phyloP scores from a whole-genome alignment of 1,284 basidiomycete genomes.

The Puccinia polysora region DNA sequence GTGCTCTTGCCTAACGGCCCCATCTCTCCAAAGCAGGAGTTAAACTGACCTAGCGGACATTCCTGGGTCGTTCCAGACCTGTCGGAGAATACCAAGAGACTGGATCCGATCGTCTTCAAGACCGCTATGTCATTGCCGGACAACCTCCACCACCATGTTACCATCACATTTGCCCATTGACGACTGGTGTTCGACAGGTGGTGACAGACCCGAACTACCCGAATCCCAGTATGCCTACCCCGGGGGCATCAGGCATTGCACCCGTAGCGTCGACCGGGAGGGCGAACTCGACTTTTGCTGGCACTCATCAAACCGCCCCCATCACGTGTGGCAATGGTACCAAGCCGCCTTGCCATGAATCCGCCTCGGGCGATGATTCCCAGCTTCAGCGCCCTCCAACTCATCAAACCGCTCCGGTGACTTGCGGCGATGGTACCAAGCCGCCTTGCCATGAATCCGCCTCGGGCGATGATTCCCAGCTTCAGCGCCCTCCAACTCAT shows the following conservation, averaged over 20 bases:
- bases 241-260: neutral
- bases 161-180: constrained; percentile 27
- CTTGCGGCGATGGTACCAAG: too few species aligned
- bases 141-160: constrained; percentile 37
- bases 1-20: neutral
- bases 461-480: too few species aligned
- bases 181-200: neutral
- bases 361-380: too few species aligned
- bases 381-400: too few species aligned
- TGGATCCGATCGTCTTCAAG: neutral
- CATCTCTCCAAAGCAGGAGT: neutral
- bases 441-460: too few species aligned
- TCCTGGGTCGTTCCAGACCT: neutral
- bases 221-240: neutral
- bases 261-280: neutral
- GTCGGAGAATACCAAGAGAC: neutral
- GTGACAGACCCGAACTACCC: neutral
- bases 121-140: constrained; percentile 8
- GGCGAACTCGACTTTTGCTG: neutral
- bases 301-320: constrained; percentile 13
- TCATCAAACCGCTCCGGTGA: too few species aligned
- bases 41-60: neutral
- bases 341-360: neutral
- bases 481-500: too few species aligned
- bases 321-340: neutral